Base-by-base conservation (phyloP, 345 rosid genomes). In the Odontarrhena argentea region DNA sequence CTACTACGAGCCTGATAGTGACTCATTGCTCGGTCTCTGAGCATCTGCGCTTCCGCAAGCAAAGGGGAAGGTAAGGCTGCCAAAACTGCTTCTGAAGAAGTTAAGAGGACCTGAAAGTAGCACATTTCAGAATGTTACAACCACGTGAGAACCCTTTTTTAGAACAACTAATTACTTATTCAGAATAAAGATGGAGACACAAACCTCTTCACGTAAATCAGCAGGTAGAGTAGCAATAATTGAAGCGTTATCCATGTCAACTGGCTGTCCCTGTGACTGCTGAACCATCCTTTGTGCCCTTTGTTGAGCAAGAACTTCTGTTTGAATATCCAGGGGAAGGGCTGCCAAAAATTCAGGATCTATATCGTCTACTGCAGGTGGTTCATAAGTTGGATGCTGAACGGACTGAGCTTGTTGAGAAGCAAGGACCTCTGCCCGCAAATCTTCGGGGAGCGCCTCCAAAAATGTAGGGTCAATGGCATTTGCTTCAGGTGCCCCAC, bases 261-360 rank as follows among this genome's bases (percentile, higher is more conserved):
- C 97, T 52, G 98, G 97, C 73, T 90, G 97, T 53, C 96, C 96
- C 70, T 86, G 87, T 69, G 96, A 92, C 75, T 90, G 98, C 69
- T 86, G 97, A 26, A 87, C 86, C 60, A 85, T 81, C 77, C 96
- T 78, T 74, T 91, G 98, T 43, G 89, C 94, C 79, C 98, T 85
- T 81, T 93, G 98, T 67, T 93, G 98, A 58, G 98, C 97, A 82
- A 93, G 81, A 68, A 93, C 98, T 77, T 93, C 98, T 69, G 98
- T 91, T 76, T 93, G 98, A 57, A 93, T 93, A 71, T 93, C 98
- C 47, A 92, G 92, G n/a, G 98, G 98, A 65, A 93, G 89, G 47
- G 98, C 98, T 67, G 98, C 97, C 77, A 93, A 79, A 77, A 93
- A 93, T 78, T 93, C 97, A 14, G 96, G 97, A 83, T 93, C 97